A percentile compares a stretch with the other conserved stretches of the same genome.
Evolutionary conservation across 1,284 basidiomycete species (phyloP).

Genomic region (Sutorius eximius): DNA sequence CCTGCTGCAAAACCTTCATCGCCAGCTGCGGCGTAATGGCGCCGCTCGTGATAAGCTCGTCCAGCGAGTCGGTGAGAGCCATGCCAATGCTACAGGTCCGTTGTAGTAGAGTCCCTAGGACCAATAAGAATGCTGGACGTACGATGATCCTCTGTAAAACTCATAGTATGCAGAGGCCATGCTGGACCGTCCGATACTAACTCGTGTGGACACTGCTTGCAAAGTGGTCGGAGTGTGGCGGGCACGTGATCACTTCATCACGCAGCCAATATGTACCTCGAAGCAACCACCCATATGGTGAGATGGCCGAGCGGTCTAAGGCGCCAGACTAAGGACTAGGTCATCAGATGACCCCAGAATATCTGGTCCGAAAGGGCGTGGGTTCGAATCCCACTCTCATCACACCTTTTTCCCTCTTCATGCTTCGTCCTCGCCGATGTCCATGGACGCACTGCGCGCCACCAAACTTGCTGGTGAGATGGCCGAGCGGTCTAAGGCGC

Average conservation of each 20-base stretch:
- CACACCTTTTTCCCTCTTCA: too few species aligned
- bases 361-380: conserved; percentile 65
- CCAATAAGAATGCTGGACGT: conserved; percentile 39
- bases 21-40: conserved; percentile 97
- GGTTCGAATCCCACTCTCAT: conserved; percentile 70
- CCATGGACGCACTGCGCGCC: too few species aligned
- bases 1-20: conserved; percentile 96
- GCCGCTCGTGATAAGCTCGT: conserved; percentile 96
- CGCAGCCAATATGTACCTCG: fast-evolving
- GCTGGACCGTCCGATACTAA: conserved; percentile 15
- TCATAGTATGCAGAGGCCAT: conserved; percentile 88
- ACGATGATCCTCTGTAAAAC: conserved; percentile 88
- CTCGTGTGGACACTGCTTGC: conserved; percentile 6
- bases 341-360: conserved; percentile 36
- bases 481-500: conserved; percentile 65
- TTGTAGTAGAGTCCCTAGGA: conserved; percentile 1
- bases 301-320: conserved; percentile 56
- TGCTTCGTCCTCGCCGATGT: too few species aligned
- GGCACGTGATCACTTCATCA: conserved; percentile 26
- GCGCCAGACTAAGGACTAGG: conserved; percentile 62
- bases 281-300: background rate
- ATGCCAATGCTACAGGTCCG: conserved; percentile 78
- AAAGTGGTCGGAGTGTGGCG: conserved; percentile 6
- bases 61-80: conserved; percentile 97
- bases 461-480: conserved; percentile 14